A percentile compares a stretch with the other conserved stretches of the same genome.
These are phyloP conservation scores for Cerrena zonata DNA, from an alignment of 1,284 basidiomycete species.

Conservation along the genomic window DNA sequence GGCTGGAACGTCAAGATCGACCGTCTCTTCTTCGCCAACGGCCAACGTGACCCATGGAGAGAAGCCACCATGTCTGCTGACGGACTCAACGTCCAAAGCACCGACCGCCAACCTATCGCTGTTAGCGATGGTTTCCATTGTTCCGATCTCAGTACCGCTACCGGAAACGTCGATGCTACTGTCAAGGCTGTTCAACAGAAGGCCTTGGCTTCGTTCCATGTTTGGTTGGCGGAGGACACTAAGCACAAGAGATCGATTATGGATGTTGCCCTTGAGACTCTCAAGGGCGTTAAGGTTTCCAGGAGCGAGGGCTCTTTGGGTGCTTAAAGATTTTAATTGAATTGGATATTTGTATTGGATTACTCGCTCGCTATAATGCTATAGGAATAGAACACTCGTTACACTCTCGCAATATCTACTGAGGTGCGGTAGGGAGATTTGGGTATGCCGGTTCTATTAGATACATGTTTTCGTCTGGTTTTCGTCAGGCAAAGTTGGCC, in stretches of 20 bases:
- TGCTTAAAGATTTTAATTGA: too few relatives aligned
- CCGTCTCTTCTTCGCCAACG: conserved; percentile 65
- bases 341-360: too few relatives aligned
- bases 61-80: conserved; percentile 63
- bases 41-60: conserved; percentile 62
- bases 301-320: not conserved
- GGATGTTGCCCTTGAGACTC: not conserved
- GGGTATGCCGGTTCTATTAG: too few relatives aligned
- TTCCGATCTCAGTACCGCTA: conserved; percentile 47
- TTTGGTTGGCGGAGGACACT: conserved; percentile 40
- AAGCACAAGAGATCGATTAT: not conserved
- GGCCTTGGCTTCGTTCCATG: conserved; percentile 39
- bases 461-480: too few relatives aligned
- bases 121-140: conserved; percentile 61
- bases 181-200: conserved; percentile 48
- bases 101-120: conserved; percentile 47
- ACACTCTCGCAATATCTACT: too few relatives aligned
- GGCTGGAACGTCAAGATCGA: conserved; percentile 59
- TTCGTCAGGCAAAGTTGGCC: not conserved
- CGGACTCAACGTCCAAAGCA: conserved; percentile 42
- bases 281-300: not conserved
- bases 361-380: too few relatives aligned
- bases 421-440: too few relatives aligned
- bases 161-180: conserved; percentile 42
- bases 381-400: too few relatives aligned